Evolutionary conservation across 768 basidiomycete species (phyloP).

Genomic region (Exidia glandulosa): DNA sequence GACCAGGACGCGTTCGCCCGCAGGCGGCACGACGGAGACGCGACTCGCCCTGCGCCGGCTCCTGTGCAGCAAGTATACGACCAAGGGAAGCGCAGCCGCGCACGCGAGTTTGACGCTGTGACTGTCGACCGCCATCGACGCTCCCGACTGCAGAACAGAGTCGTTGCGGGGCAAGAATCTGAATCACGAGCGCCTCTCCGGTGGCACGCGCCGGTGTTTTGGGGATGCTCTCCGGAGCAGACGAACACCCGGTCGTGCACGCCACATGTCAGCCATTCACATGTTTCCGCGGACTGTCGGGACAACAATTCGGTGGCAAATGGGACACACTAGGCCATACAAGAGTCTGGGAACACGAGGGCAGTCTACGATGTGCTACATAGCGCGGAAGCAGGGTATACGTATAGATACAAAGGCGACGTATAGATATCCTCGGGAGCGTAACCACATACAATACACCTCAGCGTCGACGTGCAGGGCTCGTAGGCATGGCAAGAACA

Average conservation of each 20-base stretch:
- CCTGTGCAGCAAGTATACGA: not conserved
- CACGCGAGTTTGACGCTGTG: not conserved
- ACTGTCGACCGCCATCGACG: not conserved
- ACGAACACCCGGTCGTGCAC: not conserved
- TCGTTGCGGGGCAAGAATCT: no score
- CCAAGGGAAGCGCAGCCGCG: not conserved
- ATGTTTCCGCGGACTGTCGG: not conserved
- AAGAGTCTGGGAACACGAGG: no score
- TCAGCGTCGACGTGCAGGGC: not conserved
- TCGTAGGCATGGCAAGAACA: not conserved
- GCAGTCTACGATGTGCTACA: no score
- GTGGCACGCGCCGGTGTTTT: not conserved
- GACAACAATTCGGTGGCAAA: not conserved
- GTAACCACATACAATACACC: not conserved
- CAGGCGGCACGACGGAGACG: conserved; percentile 19
- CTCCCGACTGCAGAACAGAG: no score
- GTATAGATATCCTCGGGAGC: not conserved
- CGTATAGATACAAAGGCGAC: not conserved
- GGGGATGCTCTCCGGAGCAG: not conserved
- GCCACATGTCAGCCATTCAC: not conserved
- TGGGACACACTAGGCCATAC: no score
- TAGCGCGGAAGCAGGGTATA: not conserved
- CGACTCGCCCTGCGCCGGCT: not conserved
- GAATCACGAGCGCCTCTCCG: not conserved
- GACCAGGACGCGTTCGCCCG: conserved; percentile 62